phyloP scores from a whole-genome alignment of 202 grass and related monocot genomes.

The Digitaria exilis region DNA sequence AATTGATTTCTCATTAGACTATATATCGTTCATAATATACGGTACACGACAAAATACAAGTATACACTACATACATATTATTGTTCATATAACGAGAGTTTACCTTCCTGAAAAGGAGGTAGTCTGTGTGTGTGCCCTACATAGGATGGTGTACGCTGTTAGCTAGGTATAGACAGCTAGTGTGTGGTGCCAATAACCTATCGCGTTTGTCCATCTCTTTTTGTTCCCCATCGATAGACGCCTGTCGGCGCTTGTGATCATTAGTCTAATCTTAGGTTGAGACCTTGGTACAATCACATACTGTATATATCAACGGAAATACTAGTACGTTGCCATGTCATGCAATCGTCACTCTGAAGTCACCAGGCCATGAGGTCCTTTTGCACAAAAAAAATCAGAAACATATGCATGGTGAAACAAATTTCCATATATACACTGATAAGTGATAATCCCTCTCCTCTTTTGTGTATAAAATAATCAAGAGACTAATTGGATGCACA shows the following conservation, averaged over 20 bases:
- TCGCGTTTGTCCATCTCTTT: conserved; percentile 18
- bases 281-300: background rate
- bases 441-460: background rate
- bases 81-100: background rate
- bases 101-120: background rate
- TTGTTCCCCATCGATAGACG: conserved; percentile 7
- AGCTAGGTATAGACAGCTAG: background rate
- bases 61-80: background rate
- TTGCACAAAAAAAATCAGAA: background rate
- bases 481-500: too few species aligned
- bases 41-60: too few species aligned
- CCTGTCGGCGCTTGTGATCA: conserved; percentile 22
- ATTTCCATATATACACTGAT: background rate
- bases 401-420: background rate
- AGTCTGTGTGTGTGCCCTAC: background rate
- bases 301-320: background rate
- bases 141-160: too few species aligned
- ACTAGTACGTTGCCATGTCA: background rate
- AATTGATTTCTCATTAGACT: too few species aligned
- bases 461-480: too few species aligned
- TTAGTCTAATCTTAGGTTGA: conserved; percentile 2
- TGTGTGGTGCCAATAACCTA: conserved; percentile 2
- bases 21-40: too few species aligned
- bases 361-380: background rate
- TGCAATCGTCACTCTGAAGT: conserved; percentile 20